These are phyloP conservation scores for Podospora bellae-mahoneyi DNA, from an alignment of 495 filamentous ascomycete genomes.

Conservation along the genomic window DNA sequence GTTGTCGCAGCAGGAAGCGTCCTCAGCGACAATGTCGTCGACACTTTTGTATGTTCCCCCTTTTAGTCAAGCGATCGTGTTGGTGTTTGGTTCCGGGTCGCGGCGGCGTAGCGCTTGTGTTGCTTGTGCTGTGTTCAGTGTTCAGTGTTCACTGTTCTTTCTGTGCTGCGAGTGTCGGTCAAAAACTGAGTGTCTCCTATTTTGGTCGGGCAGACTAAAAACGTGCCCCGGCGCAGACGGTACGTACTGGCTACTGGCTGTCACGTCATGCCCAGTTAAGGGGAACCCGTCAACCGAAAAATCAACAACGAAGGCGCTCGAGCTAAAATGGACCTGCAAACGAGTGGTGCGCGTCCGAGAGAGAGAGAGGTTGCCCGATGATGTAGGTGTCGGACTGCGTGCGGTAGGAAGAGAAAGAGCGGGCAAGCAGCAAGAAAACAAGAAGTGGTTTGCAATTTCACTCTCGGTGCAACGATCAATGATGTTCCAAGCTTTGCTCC, in stretches of 20 bases:
- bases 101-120: background rate
- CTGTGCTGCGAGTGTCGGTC: background rate
- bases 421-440: constrained; percentile 9
- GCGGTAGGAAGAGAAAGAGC: constrained; percentile 7
- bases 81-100: background rate
- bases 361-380: constrained; percentile 14
- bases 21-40: background rate
- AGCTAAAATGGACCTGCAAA: constrained; percentile 8
- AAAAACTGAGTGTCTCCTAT: background rate
- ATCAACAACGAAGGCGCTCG: constrained; percentile 2
- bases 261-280: constrained; percentile 7
- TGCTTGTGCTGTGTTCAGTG: background rate
- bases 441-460: constrained; percentile 11
- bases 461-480: constrained; percentile 9
- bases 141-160: background rate
- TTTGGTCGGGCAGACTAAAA: background rate
- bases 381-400: constrained; percentile 18
- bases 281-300: constrained; percentile 3
- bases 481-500: constrained; percentile 15
- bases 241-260: background rate
- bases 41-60: background rate
- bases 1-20: background rate
- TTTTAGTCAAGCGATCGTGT: background rate
- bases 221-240: background rate
- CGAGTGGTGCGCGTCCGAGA: constrained; percentile 21